Evolutionary conservation across 495 filamentous ascomycete species (phyloP).

Genomic region (Penicillium goetzii): DNA sequence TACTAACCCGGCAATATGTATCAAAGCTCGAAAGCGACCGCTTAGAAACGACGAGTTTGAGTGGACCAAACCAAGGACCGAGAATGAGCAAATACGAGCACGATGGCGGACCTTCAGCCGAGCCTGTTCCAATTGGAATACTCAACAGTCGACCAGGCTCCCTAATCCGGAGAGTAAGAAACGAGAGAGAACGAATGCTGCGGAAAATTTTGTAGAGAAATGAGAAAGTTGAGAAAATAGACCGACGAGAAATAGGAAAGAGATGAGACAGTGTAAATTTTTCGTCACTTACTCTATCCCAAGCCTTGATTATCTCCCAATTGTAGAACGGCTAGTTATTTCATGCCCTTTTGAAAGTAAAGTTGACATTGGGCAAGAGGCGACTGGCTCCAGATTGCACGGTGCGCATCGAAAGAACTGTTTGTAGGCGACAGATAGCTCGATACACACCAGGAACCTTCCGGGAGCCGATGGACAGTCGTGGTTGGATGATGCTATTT

Average conservation of each 20-base stretch:
- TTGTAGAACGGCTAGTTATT: slow-evolving; percentile 13
- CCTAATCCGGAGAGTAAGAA: not conserved
- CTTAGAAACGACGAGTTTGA: not conserved
- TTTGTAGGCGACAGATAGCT: slow-evolving; percentile 25
- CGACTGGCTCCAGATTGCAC: slow-evolving; percentile 24
- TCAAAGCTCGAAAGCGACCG: not conserved
- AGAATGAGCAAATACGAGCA: not conserved
- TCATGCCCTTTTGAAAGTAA: not conserved
- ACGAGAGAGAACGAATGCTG: not conserved
- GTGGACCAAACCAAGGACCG: not conserved
- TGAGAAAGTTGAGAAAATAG: not conserved
- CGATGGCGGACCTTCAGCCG: not conserved
- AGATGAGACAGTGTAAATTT: slow-evolving; percentile 9
- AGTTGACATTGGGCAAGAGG: slow-evolving; percentile 6
- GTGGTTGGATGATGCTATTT: slow-evolving; percentile 27
- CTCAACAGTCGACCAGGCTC: not conserved
- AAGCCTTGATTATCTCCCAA: slow-evolving; percentile 3
- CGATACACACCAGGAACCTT: slow-evolving; percentile 18
- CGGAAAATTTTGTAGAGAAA: not conserved
- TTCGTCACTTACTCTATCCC: slow-evolving; percentile 11
- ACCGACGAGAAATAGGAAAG: not conserved
- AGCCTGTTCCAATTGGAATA: not conserved
- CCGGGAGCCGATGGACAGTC: slow-evolving; percentile 15
- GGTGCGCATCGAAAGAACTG: slow-evolving; percentile 13
- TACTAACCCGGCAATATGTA: not conserved